Percentiles rank a stretch among this genome's conserved stretches.
phyloP scores from a whole-genome alignment of 2,329 filamentous ascomycete species.

The Phyllosticta capitalensis region DNA sequence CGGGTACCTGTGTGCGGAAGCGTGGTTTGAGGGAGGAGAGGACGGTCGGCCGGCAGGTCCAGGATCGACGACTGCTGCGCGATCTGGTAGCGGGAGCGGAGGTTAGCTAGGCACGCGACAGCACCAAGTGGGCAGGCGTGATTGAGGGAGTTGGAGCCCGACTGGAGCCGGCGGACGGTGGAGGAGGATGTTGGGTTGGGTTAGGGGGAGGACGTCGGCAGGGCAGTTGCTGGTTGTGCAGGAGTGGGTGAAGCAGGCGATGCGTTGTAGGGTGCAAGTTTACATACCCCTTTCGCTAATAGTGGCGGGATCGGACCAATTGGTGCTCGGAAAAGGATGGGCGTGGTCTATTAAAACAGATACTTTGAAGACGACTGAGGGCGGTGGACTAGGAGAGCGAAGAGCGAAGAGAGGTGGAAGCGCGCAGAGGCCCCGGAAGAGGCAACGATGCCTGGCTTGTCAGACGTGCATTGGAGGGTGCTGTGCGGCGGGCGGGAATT shows the following conservation, averaged over 20 bases:
- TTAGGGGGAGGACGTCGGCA: slow-evolving; percentile 9
- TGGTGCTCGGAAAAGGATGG: slow-evolving; percentile 17
- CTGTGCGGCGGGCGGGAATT: background rate
- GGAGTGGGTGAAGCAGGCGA: slow-evolving; percentile 17
- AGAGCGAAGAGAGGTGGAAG: slow-evolving; percentile 7
- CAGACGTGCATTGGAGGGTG: slow-evolving; percentile 11
- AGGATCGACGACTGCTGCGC: slow-evolving; percentile 7
- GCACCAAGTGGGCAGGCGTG: background rate
- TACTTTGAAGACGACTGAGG: slow-evolving; percentile 26
- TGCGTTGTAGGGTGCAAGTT: slow-evolving; percentile 15
- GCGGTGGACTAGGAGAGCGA: slow-evolving; percentile 10
- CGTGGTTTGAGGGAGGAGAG: slow-evolving; percentile 13
- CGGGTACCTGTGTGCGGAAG: slow-evolving; percentile 14
- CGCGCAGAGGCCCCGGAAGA: slow-evolving; percentile 9
- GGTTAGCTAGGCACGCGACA: slow-evolving; percentile 7
- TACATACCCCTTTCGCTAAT: slow-evolving; percentile 20
- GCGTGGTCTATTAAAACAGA: slow-evolving; percentile 28
- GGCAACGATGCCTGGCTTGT: slow-evolving; percentile 10
- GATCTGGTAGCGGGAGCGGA: background rate
- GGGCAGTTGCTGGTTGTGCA: slow-evolving; percentile 14
- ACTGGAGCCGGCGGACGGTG: slow-evolving; percentile 13
- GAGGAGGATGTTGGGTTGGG: slow-evolving; percentile 3
- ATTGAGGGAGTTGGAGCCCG: slow-evolving; percentile 5
- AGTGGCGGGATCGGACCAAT: slow-evolving; percentile 19
- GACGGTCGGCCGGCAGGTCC: slow-evolving; percentile 15